Conservation (phyloP, 257 asterid species). For the Petunia secreta region DNA sequence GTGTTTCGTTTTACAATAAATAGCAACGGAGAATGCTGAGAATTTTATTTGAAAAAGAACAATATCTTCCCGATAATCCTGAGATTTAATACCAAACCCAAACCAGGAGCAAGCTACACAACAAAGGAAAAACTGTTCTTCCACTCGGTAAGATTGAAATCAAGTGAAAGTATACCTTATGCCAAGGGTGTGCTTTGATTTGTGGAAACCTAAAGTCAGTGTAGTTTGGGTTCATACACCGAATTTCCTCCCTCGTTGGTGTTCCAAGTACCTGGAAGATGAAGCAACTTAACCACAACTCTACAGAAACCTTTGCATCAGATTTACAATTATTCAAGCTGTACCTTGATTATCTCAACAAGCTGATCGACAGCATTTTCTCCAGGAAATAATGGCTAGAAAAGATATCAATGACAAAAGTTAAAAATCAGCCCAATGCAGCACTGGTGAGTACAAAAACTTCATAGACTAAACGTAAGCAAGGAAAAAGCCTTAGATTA, state of each 20-base stretch:
- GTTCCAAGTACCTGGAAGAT: conserved; percentile 90
- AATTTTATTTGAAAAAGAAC: too few relatives aligned
- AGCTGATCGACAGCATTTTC: conserved; percentile 96
- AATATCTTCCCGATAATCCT: too few relatives aligned
- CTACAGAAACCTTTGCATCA: neutral
- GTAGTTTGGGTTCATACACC: conserved; percentile 94
- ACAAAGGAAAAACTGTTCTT: neutral
- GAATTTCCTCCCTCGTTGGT: conserved; percentile 93
- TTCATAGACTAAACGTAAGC: neutral
- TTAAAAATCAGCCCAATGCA: conserved; percentile 24
- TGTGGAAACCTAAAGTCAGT: conserved; percentile 93
- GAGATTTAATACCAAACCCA: neutral
- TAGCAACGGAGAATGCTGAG: too few relatives aligned
- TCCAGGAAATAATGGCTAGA: conserved; percentile 93
- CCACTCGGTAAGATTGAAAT: neutral
- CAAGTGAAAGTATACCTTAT: conserved; percentile 57
- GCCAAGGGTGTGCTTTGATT: conserved; percentile 97
- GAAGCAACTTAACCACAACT: conserved; percentile 27
- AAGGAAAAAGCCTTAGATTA: neutral
- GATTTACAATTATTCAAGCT: conserved; percentile 25
- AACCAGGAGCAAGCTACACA: neutral
- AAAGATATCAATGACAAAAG: conserved; percentile 24
- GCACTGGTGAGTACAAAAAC: neutral
- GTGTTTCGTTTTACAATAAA: too few relatives aligned
- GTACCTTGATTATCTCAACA: conserved; percentile 94